A percentile compares a stretch with the other conserved stretches of the same genome.
Evolutionary conservation across 805 yeast genomes (phyloP).

Genomic region (Candida dendrica): DNA sequence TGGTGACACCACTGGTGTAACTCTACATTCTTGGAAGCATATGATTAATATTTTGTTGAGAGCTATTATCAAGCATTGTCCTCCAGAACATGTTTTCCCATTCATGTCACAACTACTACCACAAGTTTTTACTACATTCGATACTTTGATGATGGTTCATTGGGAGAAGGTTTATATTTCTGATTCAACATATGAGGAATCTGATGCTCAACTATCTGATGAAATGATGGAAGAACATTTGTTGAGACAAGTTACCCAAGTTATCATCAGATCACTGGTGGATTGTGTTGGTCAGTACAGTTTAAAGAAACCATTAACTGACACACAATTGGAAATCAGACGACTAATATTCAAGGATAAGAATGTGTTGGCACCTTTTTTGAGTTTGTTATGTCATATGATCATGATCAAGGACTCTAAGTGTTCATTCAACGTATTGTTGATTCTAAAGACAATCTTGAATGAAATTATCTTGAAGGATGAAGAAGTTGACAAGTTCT

Average conservation of each 20-base stretch:
- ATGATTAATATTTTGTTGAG: slow-evolving; percentile 86
- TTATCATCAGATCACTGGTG: slow-evolving; percentile 77
- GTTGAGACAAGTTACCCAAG: slow-evolving; percentile 86
- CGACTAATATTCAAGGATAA: slow-evolving; percentile 57
- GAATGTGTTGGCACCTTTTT: slow-evolving; percentile 67
- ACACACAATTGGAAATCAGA: slow-evolving; percentile 61
- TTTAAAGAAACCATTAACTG: slow-evolving; percentile 31
- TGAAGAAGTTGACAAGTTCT: slow-evolving; percentile 64
- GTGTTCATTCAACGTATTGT: slow-evolving; percentile 84
- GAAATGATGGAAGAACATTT: slow-evolving; percentile 98
- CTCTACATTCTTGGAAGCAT: slow-evolving; percentile 95
- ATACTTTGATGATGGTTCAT: slow-evolving; percentile 59
- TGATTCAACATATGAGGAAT: slow-evolving; percentile 29
- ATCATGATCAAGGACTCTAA: slow-evolving; percentile 82
- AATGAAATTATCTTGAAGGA: slow-evolving; percentile 62
- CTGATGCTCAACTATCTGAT: slow-evolving; percentile 82
- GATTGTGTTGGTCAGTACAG: slow-evolving; percentile 82
- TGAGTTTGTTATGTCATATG: slow-evolving; percentile 67
- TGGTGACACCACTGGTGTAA: slow-evolving; percentile 64
- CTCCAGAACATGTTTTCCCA: slow-evolving; percentile 52
- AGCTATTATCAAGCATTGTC: slow-evolving; percentile 84
- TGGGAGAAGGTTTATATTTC: slow-evolving; percentile 65
- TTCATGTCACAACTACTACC: slow-evolving; percentile 81
- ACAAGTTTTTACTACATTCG: slow-evolving; percentile 63
- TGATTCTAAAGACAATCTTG: slow-evolving; percentile 69